Evolutionary conservation across 2,329 filamentous ascomycete species (phyloP), one percentile per base, ranked within the genome.

Genomic region (Bipolaris gigantea): DNA sequence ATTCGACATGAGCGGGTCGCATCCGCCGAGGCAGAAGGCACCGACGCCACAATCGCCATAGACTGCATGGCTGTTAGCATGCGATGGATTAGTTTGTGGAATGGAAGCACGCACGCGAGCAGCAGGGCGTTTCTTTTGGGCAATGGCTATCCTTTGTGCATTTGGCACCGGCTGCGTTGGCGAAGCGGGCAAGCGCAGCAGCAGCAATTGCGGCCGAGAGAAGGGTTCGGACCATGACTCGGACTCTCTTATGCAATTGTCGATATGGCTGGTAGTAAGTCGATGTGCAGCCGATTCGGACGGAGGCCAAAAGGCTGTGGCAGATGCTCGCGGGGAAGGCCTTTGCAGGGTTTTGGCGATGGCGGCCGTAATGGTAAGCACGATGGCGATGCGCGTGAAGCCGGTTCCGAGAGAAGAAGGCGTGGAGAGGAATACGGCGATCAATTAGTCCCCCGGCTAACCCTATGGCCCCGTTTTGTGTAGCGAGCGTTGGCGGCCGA

Each of bases 21-120:
- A 99, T 60, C 94, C 94, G 67, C 94, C 94, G 18, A 99, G 85
- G 71, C 94, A 99, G 83, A 89, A 97, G 51, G 92, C 94, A 68
- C 94, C 94, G 51, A 92, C 86, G 78, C 93, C 94, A 70, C 94
- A 97, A 75, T 93, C 82, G 66, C 90, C 90, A 76, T 97, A 97
- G 76, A 94, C 91, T 96, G 63, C 30, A 47, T 48, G 9, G 27
- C 16, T 51, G 59, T 73, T 64, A 71, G 69, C 62, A 59, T 35
- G 21, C 51, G 38, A 47, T 45, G 34, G 13, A 13, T 9, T 11
- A 8, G 34, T 36, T 15, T 8, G 13, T 40, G 4, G n/a, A 34
- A n/a, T 18, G 18, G 16, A 25, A 30, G 9, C 21, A 71, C 75
- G 56, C 65, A 76, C 74, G 64, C 45, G 72, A 74, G 62, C 74